Conservation (phyloP, 1,284 basidiomycete genomes). For the Microbotryomycetes sp. region DNA sequence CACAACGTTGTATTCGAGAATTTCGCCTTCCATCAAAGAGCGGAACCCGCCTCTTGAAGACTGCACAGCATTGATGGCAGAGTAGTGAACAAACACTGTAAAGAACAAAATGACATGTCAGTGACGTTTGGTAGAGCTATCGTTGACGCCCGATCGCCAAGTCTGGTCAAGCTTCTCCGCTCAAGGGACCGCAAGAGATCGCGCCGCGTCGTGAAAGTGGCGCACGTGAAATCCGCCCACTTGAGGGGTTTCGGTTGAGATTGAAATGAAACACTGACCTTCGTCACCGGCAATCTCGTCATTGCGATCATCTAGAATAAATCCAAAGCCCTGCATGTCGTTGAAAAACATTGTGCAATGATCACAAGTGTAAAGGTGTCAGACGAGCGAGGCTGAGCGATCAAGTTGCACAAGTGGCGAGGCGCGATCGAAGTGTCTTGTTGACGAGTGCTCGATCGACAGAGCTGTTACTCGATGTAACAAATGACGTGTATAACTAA, state of each 20-base stretch:
- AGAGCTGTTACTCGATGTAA: too few relatives aligned
- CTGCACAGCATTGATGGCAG: constrained; percentile 12
- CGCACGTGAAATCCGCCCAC: neutral
- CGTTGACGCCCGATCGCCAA: too few relatives aligned
- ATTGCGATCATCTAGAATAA: constrained; percentile 18
- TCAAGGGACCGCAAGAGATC: neutral
- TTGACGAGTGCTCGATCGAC: too few relatives aligned
- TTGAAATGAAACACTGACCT: neutral
- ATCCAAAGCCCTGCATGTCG: constrained; percentile 21
- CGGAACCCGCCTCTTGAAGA: neutral
- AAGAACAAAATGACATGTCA: neutral
- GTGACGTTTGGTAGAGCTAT: too few relatives aligned
- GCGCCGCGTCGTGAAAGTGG: neutral
- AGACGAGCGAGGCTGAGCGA: too few relatives aligned
- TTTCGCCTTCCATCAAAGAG: constrained; percentile 1
- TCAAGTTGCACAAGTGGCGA: too few relatives aligned
- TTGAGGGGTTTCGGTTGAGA: neutral
- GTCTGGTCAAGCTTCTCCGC: too few relatives aligned
- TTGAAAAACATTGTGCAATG: neutral
- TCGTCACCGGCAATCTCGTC: constrained; percentile 20
- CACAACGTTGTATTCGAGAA: neutral
- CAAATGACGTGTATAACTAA: too few relatives aligned
- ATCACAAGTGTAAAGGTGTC: neutral
- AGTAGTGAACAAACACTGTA: constrained; percentile 30
- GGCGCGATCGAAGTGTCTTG: too few relatives aligned